These are phyloP conservation scores for Zychaea mexicana DNA, from an alignment of 371 early-diverging fungal genomes.

Conservation along the genomic window DNA sequence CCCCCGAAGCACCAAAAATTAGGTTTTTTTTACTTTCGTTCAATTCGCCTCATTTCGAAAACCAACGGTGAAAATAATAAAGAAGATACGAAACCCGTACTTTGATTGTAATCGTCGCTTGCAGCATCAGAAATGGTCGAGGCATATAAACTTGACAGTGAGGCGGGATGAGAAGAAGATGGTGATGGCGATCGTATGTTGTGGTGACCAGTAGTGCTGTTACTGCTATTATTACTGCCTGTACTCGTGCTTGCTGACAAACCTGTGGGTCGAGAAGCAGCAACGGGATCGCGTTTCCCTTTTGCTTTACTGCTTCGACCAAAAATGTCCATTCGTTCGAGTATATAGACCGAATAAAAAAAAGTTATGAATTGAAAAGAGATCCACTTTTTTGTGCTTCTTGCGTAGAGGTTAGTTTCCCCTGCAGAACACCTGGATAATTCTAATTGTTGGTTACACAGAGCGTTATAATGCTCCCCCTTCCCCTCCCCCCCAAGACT, in stretches of 20 bases:
- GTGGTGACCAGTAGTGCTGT: background rate
- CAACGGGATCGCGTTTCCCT: conserved; percentile 24
- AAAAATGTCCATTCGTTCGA: conserved; percentile 27
- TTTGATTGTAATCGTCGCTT: conserved; percentile 19
- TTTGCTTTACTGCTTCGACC: conserved; percentile 27
- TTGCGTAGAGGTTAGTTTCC: no score
- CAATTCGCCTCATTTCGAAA: no score
- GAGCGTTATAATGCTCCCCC: no score
- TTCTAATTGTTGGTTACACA: no score
- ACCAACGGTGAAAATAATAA: no score
- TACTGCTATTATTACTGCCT: conserved; percentile 3
- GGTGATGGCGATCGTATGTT: conserved; percentile 3
- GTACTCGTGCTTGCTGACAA: background rate
- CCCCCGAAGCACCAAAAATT: background rate
- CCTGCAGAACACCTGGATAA: no score
- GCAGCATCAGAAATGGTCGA: conserved; percentile 15
- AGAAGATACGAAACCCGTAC: background rate
- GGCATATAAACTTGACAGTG: conserved; percentile 10
- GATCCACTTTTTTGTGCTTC: no score
- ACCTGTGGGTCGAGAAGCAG: conserved; percentile 7
- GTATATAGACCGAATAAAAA: no score
- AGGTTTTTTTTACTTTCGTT: no score
- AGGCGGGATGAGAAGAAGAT: conserved; percentile 14
- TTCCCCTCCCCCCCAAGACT: no score
- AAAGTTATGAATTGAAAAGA: no score